These are phyloP conservation scores for Ophiostoma triangulosporum DNA, from an alignment of 2,329 filamentous ascomycete species.

Conservation along the genomic window DNA sequence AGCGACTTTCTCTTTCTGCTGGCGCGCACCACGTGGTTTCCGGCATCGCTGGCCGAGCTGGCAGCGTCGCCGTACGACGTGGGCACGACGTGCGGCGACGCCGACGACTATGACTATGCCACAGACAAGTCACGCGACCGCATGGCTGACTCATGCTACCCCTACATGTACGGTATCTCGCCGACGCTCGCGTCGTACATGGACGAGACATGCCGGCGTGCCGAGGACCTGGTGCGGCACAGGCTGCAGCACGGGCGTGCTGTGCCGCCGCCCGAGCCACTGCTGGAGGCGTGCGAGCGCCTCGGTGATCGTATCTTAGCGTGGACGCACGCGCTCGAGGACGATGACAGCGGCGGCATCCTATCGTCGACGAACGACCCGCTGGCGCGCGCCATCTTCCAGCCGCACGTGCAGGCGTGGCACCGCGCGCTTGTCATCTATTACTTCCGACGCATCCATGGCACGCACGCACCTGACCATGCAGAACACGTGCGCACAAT, in stretches of 20 bases:
- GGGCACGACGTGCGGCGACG: too few relatives aligned
- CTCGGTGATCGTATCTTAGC: conserved; percentile 1
- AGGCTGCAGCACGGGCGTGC: background rate
- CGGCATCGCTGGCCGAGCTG: background rate
- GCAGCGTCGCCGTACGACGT: background rate
- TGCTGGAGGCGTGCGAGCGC: background rate
- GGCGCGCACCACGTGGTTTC: conserved; percentile 4
- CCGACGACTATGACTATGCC: background rate
- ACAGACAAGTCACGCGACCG: background rate
- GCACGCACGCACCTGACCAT: background rate
- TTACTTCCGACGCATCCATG: conserved; percentile 3
- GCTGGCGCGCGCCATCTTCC: background rate
- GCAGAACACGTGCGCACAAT: background rate
- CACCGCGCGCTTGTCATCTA: conserved; percentile 3
- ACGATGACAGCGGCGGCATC: background rate
- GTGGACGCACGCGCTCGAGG: conserved; percentile 1
- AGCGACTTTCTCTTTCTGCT: conserved; percentile 8
- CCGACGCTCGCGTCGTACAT: conserved; percentile 6
- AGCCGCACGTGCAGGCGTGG: conserved; percentile 1
- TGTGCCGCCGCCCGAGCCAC: background rate
- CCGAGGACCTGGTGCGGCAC: conserved; percentile 1
- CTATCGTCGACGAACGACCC: background rate
- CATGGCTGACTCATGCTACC: background rate
- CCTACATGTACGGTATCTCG: conserved; percentile 10
- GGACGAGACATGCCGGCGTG: conserved; percentile 6